phyloP scores from a whole-genome alignment of 2,329 filamentous ascomycete species.

The Dactylellina cionopaga region DNA sequence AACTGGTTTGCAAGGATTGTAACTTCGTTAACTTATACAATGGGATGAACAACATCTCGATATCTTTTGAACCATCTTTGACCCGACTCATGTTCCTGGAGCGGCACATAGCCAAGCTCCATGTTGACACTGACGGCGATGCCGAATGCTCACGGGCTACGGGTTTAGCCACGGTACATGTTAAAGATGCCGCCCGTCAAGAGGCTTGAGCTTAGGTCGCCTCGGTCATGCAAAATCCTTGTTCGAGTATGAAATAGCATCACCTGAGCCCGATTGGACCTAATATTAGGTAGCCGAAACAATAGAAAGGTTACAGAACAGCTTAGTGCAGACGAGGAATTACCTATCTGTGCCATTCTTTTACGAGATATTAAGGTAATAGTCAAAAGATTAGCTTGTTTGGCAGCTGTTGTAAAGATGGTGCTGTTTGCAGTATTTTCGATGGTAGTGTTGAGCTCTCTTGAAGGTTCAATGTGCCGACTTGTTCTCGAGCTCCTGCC shows the following conservation, averaged over 20 bases:
- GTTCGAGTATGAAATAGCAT: background rate
- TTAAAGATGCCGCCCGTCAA: background rate
- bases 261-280: constrained; percentile 2
- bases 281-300: background rate
- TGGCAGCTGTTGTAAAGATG: background rate
- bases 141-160: too few relatives aligned
- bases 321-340: background rate
- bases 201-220: background rate
- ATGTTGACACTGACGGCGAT: too few relatives aligned
- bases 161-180: constrained; percentile 3
- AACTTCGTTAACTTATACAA: too few relatives aligned
- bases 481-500: constrained; percentile 9
- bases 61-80: too few relatives aligned
- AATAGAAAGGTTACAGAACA: background rate
- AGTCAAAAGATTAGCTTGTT: background rate
- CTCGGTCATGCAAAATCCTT: background rate
- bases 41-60: too few relatives aligned
- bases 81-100: too few relatives aligned
- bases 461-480: background rate
- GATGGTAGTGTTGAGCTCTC: too few relatives aligned
- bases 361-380: constrained; percentile 38
- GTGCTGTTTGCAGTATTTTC: too few relatives aligned
- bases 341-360: constrained; percentile 2
- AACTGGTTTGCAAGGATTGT: too few relatives aligned
- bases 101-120: too few relatives aligned